Evolutionary conservation across 768 basidiomycete genomes (phyloP).

Genomic region (Pleurotus salmoneostramineus): DNA sequence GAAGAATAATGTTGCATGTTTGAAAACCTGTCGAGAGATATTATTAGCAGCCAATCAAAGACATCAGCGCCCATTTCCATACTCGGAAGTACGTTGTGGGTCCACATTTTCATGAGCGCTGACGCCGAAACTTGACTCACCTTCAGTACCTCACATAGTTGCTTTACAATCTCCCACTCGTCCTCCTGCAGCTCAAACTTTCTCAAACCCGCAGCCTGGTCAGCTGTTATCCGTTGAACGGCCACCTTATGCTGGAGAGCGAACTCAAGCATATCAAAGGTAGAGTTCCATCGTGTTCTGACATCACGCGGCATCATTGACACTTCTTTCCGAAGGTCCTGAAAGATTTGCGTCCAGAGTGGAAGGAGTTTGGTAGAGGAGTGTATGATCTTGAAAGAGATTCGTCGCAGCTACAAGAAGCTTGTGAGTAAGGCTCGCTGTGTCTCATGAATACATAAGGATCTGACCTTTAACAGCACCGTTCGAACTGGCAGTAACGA

Average conservation of each 20-base stretch:
- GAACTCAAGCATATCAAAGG: constrained; percentile 25
- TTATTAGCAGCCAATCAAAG: background rate
- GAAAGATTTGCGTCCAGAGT: constrained; percentile 18
- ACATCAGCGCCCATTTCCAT: too few relatives aligned
- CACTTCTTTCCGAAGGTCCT: background rate
- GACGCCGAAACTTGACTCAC: background rate
- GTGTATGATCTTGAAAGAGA: constrained; percentile 20
- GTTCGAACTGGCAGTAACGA: background rate
- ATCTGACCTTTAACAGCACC: constrained; percentile 10
- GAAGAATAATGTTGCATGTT: constrained; percentile 9
- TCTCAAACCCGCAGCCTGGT: constrained; percentile 9
- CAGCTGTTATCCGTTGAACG: constrained; percentile 14
- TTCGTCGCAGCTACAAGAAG: constrained; percentile 15
- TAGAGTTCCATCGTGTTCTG: constrained; percentile 31
- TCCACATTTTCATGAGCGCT: too few relatives aligned
- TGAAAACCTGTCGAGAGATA: background rate
- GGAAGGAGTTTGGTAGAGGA: constrained; percentile 27
- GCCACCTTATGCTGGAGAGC: constrained; percentile 17
- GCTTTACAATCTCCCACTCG: constrained; percentile 17
- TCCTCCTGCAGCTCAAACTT: constrained; percentile 10
- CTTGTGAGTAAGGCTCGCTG: background rate
- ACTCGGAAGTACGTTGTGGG: too few relatives aligned
- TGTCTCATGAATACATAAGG: background rate
- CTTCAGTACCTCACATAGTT: background rate
- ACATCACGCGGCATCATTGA: constrained; percentile 28